Percentiles rank a stretch among this genome's conserved stretches.
phyloP scores from a whole-genome alignment of 2,329 filamentous ascomycete species.

The Calonectria pauciramosa region DNA sequence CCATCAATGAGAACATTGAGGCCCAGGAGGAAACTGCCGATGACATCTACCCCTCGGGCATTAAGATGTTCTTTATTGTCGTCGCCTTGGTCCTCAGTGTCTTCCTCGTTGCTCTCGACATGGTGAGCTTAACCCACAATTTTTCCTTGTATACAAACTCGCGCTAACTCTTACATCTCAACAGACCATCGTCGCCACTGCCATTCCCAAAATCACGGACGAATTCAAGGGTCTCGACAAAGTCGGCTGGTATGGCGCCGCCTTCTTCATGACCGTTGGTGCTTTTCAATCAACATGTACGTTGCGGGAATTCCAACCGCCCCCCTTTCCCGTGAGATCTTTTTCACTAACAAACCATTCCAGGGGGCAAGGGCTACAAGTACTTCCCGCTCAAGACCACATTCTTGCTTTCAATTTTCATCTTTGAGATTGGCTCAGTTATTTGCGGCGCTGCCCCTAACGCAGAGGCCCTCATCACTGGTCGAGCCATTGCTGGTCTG shows the following conservation, averaged over 20 bases:
- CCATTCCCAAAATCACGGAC: conserved; percentile 69
- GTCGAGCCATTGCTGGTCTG: conserved; percentile 63
- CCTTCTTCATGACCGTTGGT: conserved; percentile 65
- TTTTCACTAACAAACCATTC: conserved; percentile 32
- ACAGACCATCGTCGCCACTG: conserved; percentile 69
- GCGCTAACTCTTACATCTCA: conserved; percentile 16
- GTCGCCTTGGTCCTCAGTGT: conserved; percentile 61
- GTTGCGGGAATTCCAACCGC: conserved; percentile 25
- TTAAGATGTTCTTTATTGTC: conserved; percentile 59
- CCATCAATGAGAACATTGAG: conserved; percentile 29
- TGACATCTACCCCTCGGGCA: conserved; percentile 56
- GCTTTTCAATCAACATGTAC: conserved; percentile 60
- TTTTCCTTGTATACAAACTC: not conserved
- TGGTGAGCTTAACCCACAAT: conserved; percentile 48
- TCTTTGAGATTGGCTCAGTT: conserved; percentile 68
- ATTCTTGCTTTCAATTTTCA: conserved; percentile 62
- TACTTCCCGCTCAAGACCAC: conserved; percentile 66
- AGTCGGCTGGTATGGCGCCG: conserved; percentile 71
- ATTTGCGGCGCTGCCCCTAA: conserved; percentile 64
- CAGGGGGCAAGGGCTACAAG: conserved; percentile 63
- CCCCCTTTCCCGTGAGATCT: not conserved
- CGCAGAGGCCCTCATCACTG: conserved; percentile 64
- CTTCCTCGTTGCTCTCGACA: conserved; percentile 65
- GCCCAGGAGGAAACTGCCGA: conserved; percentile 32
- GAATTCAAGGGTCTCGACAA: conserved; percentile 66